phyloP scores from a whole-genome alignment of 306 rosid species.

The Sindora glabra region DNA sequence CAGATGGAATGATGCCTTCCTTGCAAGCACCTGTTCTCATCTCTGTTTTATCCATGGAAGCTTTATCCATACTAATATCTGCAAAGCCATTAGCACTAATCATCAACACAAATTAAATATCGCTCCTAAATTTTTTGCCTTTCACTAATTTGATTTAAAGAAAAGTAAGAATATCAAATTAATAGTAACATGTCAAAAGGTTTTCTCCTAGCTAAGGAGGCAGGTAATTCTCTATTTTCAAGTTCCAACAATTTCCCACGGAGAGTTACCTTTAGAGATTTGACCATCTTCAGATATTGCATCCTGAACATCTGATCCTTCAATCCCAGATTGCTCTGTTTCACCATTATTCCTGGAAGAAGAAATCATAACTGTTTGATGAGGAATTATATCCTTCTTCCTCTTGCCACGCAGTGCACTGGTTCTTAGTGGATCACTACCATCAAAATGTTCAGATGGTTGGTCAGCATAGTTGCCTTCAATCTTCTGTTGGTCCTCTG shows the following conservation, averaged over 20 bases:
- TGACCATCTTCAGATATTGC: slow-evolving; percentile 10
- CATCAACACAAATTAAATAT: not conserved
- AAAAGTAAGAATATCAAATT: not conserved
- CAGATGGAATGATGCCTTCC: slow-evolving; percentile 21
- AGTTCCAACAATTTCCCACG: slow-evolving; percentile 13
- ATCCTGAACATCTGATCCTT: slow-evolving; percentile 22
- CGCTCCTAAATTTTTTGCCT: not conserved
- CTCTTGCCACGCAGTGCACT: slow-evolving; percentile 13
- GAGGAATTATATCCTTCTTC: slow-evolving; percentile 25
- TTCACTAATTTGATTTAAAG: not conserved
- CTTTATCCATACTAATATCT: slow-evolving; percentile 25
- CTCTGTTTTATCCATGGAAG: slow-evolving; percentile 22
- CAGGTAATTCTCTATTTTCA: slow-evolving; percentile 3
- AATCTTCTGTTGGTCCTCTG: slow-evolving; percentile 24
- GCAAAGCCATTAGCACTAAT: slow-evolving; percentile 8
- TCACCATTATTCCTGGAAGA: slow-evolving; percentile 26
- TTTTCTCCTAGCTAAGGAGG: slow-evolving; percentile 13
- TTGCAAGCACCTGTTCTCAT: slow-evolving; percentile 15
- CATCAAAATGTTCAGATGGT: slow-evolving; percentile 23
- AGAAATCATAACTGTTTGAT: slow-evolving; percentile 23
- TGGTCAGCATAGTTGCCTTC: slow-evolving; percentile 20
- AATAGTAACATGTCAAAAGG: not conserved
- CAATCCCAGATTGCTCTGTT: slow-evolving; percentile 19
- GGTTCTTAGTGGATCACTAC: slow-evolving; percentile 7
- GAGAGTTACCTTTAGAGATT: slow-evolving; percentile 25